Conservation (phyloP, 2,329 filamentous ascomycete genomes). For the Colletotrichum trifolii region DNA sequence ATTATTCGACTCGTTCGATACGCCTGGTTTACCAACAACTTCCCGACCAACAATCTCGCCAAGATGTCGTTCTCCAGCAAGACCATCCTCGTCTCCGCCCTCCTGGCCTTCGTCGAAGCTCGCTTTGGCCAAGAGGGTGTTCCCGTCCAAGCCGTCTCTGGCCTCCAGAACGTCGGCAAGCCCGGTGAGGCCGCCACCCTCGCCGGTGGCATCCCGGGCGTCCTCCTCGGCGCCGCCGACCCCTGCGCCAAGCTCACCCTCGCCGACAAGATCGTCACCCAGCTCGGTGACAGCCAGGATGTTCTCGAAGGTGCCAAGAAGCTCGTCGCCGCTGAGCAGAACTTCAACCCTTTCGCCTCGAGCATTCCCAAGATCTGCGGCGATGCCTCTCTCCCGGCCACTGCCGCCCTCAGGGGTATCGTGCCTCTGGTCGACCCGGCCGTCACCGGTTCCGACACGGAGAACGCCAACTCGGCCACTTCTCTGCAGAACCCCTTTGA, state of each 20-base stretch:
- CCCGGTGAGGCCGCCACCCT: constrained; percentile 73
- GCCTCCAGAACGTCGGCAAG: constrained; percentile 64
- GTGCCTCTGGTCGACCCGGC: constrained; percentile 75
- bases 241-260: constrained; percentile 74
- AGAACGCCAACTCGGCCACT: constrained; percentile 68
- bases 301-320: constrained; percentile 71
- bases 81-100: constrained; percentile 50
- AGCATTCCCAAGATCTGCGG: constrained; percentile 71
- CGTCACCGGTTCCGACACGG: constrained; percentile 65
- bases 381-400: constrained; percentile 71
- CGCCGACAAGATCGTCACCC: constrained; percentile 71
- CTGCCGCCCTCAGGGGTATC: constrained; percentile 71
- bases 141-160: constrained; percentile 64
- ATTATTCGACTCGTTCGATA: constrained; percentile 26
- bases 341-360: constrained; percentile 76
- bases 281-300: constrained; percentile 68
- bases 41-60: constrained; percentile 15
- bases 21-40: constrained; percentile 1
- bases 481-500: constrained; percentile 66
- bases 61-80: constrained; percentile 59
- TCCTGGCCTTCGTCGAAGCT: constrained; percentile 59
- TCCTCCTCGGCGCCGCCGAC: constrained; percentile 72
- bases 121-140: constrained; percentile 74
- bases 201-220: constrained; percentile 69
- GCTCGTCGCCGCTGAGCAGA: constrained; percentile 76